Evolutionary conservation across 306 rosid genomes (phyloP), one percentile per base, ranked within the genome.

Genomic region (Casuarina cunninghamiana): DNA sequence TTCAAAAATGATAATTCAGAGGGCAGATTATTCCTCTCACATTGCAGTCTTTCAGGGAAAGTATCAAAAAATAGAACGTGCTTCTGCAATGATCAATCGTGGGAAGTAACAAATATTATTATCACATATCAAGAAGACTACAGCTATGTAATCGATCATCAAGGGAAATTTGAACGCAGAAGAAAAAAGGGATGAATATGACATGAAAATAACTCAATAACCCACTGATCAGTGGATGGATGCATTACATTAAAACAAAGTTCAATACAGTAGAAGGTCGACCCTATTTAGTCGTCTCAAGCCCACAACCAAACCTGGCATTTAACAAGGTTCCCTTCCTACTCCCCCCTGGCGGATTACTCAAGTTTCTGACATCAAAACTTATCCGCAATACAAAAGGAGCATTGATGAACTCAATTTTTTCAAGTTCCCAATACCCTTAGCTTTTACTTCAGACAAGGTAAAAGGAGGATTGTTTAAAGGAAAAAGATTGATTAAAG

Each of bases 171-270:
- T 53, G 2, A 26, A 57, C 26, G 19, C 54, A 26, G 5, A 16
- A 67, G 58, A 44, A 80, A 67, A 80, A 26, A 6, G 5, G 48
- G 48, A 44, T 6, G 48, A 44, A 44, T 5, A 44, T 5, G 10
- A 5, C 11, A 72, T 54, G 39, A 39, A 46, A 32, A 38, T 41
- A 73, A 66, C 83, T 43, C 51, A 68, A 69, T n/a, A 75, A 60
- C 16, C 83, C 86, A 83, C 86, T 63, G 81, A 75, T 83, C 76
- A 79, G 83, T 79, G 81, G 83, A 75, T 75, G 71, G 80, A 75
- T 75, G 75, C 68, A 79, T 66, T 76, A 65, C 69, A 70, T 55
- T 79, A 54, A 82, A 37, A 78, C n/a, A 70, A 48, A 83, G 79
- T 82, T 77, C n/a, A 78, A 69, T 44, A 73, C 71, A 77, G 72